A percentile compares a stretch with the other conserved stretches of the same genome.
phyloP scores from a whole-genome alignment of 495 filamentous ascomycete genomes.

The Tricharina praecox region DNA sequence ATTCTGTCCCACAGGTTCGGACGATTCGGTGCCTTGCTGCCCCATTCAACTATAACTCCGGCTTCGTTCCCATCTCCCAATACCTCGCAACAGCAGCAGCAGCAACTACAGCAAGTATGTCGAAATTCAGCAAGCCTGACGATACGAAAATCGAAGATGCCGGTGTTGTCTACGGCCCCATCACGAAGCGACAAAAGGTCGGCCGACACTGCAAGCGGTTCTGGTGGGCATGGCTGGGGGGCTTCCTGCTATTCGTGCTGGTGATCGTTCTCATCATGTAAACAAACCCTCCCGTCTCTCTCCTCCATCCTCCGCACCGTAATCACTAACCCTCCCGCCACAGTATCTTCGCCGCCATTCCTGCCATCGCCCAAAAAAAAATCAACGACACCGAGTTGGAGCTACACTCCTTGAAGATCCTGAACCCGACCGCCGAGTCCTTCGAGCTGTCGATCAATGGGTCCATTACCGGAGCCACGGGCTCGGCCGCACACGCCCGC shows the following conservation, averaged over 20 bases:
- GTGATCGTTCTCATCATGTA: not conserved
- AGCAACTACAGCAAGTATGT: too few relatives aligned
- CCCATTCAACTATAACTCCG: too few relatives aligned
- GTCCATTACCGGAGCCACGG: conserved; percentile 16
- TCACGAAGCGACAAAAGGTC: not conserved
- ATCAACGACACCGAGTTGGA: conserved; percentile 19
- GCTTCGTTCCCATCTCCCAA: too few relatives aligned
- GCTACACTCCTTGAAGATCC: conserved; percentile 19
- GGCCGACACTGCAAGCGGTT: not conserved
- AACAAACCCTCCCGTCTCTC: too few relatives aligned
- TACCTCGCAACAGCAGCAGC: too few relatives aligned
- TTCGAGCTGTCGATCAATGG: conserved; percentile 20
- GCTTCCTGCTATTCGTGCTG: not conserved
- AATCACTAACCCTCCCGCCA: not conserved
- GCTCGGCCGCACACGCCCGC: conserved; percentile 13
- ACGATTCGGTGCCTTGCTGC: too few relatives aligned
- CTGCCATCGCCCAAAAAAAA: conserved; percentile 19
- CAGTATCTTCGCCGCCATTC: conserved; percentile 23
- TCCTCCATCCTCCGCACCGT: not conserved
- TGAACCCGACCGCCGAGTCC: conserved; percentile 9
- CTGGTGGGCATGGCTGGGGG: not conserved
- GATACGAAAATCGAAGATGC: not conserved
- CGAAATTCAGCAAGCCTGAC: not conserved
- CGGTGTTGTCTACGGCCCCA: not conserved
- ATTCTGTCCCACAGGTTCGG: too few relatives aligned